These are phyloP conservation scores for Colletotrichum truncatum DNA, from an alignment of 2,329 filamentous ascomycete genomes.

Conservation along the genomic window DNA sequence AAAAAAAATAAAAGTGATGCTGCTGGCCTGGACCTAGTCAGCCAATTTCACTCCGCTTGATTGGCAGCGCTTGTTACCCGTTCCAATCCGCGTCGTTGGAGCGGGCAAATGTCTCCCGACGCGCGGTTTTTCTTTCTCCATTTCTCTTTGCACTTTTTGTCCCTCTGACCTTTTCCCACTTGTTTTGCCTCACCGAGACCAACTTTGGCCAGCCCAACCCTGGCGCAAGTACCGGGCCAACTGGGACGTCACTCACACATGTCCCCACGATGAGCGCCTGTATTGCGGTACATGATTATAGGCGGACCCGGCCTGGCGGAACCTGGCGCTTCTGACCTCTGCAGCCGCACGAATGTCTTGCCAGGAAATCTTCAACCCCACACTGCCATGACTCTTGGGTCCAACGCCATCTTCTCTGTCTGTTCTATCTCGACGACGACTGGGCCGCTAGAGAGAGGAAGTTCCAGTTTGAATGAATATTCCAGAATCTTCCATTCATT, in stretches of 20 bases:
- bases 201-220: neutral
- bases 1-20: neutral
- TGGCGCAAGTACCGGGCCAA: conserved; percentile 1
- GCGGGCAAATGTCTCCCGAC: conserved; percentile 24
- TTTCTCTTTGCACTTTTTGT: neutral
- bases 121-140: neutral
- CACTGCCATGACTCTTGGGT: conserved; percentile 9
- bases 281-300: neutral
- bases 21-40: conserved; percentile 5
- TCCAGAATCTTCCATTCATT: neutral
- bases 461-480: neutral
- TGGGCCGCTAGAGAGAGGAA: neutral
- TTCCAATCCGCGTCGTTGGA: conserved; percentile 23
- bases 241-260: neutral
- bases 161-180: neutral
- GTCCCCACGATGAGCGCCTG: too few relatives aligned
- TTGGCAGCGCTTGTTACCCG: conserved; percentile 26
- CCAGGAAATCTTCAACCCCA: conserved; percentile 6
- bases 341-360: conserved; percentile 27
- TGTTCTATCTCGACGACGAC: neutral
- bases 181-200: neutral
- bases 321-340: neutral
- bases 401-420: neutral
- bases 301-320: conserved; percentile 4
- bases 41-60: neutral